phyloP scores from a whole-genome alignment of 768 basidiomycete genomes.

The Serendipita vermifera region DNA sequence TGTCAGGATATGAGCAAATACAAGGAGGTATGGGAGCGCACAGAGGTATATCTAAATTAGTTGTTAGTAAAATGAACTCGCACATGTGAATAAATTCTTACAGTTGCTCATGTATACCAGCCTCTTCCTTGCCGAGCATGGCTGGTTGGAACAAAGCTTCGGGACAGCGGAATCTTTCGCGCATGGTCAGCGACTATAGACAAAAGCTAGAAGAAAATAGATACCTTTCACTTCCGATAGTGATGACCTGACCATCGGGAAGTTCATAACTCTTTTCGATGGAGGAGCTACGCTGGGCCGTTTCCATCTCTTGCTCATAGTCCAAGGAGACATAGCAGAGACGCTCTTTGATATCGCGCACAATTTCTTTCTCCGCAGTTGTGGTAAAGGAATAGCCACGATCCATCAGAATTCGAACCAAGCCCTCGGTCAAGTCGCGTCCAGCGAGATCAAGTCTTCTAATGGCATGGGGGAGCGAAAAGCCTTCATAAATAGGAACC shows the following conservation, averaged over 20 bases:
- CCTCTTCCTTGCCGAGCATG: constrained; percentile 57
- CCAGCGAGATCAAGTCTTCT: constrained; percentile 85
- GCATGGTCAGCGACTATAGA: background rate
- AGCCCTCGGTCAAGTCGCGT: constrained; percentile 75
- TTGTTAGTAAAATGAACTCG: background rate
- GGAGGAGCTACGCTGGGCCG: constrained; percentile 76
- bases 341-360: constrained; percentile 90
- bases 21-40: background rate
- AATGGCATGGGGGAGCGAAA: constrained; percentile 85
- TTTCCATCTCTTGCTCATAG: constrained; percentile 87
- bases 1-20: background rate
- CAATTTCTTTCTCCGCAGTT: constrained; percentile 86
- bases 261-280: constrained; percentile 91
- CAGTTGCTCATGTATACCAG: constrained; percentile 70
- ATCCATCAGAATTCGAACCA: constrained; percentile 78
- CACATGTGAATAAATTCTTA: constrained; percentile 19
- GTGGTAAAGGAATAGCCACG: constrained; percentile 92
- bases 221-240: constrained; percentile 55
- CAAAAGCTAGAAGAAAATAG: constrained; percentile 11
- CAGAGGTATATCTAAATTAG: constrained; percentile 27
- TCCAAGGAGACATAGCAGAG: constrained; percentile 91
- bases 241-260: constrained; percentile 89
- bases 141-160: constrained; percentile 48
- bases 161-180: constrained; percentile 39
- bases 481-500: constrained; percentile 94